Base-by-base conservation (phyloP, 129 eudicot species). In the Logfia minima region DNA sequence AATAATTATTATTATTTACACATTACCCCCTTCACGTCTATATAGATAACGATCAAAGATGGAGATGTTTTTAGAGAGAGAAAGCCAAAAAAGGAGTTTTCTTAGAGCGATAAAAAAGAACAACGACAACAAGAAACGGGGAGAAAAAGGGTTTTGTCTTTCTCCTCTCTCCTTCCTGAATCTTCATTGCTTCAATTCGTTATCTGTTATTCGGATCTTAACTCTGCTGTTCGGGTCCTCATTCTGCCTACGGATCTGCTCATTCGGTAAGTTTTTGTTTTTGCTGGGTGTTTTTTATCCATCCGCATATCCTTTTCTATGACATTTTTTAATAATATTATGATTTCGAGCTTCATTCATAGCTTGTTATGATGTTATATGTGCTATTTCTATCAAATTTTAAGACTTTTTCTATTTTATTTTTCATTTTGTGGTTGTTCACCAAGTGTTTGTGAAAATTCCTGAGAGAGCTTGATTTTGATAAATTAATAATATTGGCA, bases 141-240 rank as follows among this genome's bases (percentile, higher is more conserved):
- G 75, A 67, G 75, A 68, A 79, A 75, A 80, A 28, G 79, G 84
- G 79, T 74, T 80, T 80, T 80, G 60, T 74, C 80, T 74, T 74
- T 74, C 84, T 74, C 68, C 1, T 74, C 84, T 80, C 84, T 73
- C 79, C 56, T 24, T 61, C 60, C 43, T 74, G n/a, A 59, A 8
- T 26, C 23, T 19, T 74, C 55, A 48, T 14, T 5, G 5, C 4
- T 48, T 48, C 55, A 48, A 23, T 29, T 72, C 65, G 37, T 48
- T 48, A 0, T 3, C 67, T 45, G 17, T 26, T 17, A 70, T 71
- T 70, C 69, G 41, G 18, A n/a, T 10, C 14, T 64, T 62, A 28
- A 72, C 71, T 53, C 75, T 23, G 23, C 37, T 23, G 41, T 70
- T 78, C 70, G 31, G 24, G 3, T 63, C 66, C 66, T 55, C 5